Conservation (phyloP, 768 basidiomycete genomes). For the Trametes cubensis region DNA sequence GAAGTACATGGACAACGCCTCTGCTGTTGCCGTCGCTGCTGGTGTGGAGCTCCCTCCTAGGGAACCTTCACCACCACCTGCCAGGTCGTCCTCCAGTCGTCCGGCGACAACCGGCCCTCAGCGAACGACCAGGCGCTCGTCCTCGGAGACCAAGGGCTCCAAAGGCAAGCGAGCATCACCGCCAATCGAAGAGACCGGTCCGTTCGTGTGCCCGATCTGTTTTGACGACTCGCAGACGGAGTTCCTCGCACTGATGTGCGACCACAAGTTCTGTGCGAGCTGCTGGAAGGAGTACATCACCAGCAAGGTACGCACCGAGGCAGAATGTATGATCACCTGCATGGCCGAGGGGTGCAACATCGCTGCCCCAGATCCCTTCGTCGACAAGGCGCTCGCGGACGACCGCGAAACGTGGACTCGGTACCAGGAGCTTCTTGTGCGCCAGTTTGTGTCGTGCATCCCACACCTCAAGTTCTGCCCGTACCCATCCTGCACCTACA, state of each 20-base stretch:
- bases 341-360: conserved; percentile 80
- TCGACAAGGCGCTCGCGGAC: conserved; percentile 58
- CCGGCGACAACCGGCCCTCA: conserved; percentile 38
- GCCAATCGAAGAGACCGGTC: conserved; percentile 40
- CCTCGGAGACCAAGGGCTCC: conserved; percentile 30
- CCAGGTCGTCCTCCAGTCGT: conserved; percentile 37
- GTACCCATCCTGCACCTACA: conserved; percentile 90
- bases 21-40: conserved; percentile 68
- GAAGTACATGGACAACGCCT: conserved; percentile 93
- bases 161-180: conserved; percentile 35
- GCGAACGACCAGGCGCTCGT: conserved; percentile 30
- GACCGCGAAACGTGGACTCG: conserved; percentile 60
- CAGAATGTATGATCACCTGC: conserved; percentile 71
- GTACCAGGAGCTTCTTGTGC: conserved; percentile 85
- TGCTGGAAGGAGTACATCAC: conserved; percentile 84
- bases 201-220: conserved; percentile 93
- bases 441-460: conserved; percentile 88
- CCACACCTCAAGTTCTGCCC: conserved; percentile 91
- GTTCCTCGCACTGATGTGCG: conserved; percentile 76
- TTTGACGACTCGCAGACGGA: conserved; percentile 72
- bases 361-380: conserved; percentile 64
- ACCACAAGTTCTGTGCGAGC: conserved; percentile 78
- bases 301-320: conserved; percentile 83
- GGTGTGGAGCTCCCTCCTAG: conserved; percentile 61
- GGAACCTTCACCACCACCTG: conserved; percentile 29